Percentiles rank a stretch among this genome's conserved stretches.
Evolutionary conservation across 208 protist genomes (phyloP).

Genomic region (Acanthamoeba healyi): DNA sequence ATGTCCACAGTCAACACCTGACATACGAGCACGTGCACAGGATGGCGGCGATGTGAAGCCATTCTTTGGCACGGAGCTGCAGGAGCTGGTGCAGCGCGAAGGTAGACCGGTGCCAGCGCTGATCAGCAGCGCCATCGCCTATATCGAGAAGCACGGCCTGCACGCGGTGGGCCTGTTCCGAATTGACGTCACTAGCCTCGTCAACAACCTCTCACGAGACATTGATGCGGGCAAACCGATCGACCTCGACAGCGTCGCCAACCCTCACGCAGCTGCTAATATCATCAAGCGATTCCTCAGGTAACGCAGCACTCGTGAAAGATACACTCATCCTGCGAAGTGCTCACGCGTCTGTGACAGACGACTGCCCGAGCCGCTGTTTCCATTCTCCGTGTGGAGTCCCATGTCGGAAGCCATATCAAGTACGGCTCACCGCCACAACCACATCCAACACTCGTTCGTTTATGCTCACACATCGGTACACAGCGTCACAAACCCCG

Average conservation of each 20-base stretch:
- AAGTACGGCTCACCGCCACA: neutral
- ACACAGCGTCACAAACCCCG: neutral
- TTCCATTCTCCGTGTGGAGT: neutral
- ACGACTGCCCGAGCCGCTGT: conserved; percentile 10
- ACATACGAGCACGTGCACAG: neutral
- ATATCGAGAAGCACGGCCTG: conserved; percentile 1
- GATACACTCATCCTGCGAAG: too few relatives aligned
- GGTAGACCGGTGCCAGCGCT: neutral
- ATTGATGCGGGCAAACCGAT: neutral
- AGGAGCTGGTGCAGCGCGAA: neutral
- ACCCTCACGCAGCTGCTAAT: neutral
- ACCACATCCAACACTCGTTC: neutral
- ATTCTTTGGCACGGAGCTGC: neutral
- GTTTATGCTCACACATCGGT: neutral
- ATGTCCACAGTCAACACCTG: neutral
- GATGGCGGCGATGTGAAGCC: neutral
- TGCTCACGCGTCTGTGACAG: too few relatives aligned
- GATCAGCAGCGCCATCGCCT: neutral
- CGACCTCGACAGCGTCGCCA: neutral
- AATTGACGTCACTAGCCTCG: neutral
- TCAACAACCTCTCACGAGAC: neutral
- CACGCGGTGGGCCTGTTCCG: neutral
- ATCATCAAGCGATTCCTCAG: conserved; percentile 48
- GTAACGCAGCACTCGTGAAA: too few relatives aligned
- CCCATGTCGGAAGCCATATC: neutral